Percentiles rank a stretch among this genome's conserved stretches.
These are phyloP conservation scores for Striga asiatica DNA, from an alignment of 257 asterid genomes.

Conservation along the genomic window DNA sequence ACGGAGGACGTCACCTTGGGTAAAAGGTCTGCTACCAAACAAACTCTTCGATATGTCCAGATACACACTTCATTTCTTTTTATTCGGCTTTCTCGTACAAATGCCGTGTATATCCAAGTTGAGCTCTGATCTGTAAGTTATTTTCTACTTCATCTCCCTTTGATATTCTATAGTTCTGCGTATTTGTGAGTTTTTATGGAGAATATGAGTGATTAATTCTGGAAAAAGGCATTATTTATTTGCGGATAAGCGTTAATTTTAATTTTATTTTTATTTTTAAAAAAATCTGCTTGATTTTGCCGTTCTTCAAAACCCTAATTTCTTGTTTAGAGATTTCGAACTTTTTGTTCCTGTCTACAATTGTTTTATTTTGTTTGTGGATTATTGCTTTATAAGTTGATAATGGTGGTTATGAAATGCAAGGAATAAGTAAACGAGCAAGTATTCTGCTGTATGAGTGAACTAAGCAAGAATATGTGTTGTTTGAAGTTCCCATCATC, in stretches of 20 bases:
- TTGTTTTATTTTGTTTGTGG: background rate
- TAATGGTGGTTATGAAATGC: background rate
- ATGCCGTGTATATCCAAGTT: conserved; percentile 21
- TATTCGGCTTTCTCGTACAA: conserved; percentile 5
- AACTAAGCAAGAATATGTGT: background rate
- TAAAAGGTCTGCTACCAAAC: conserved; percentile 10
- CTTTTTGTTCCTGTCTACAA: background rate
- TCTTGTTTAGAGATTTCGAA: background rate
- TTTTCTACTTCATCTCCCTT: background rate
- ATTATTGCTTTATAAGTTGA: background rate
- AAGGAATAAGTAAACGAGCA: background rate
- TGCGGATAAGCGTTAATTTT: conserved; percentile 3
- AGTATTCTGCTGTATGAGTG: background rate
- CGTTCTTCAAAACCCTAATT: background rate
- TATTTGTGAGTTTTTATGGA: background rate
- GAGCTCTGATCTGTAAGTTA: conserved; percentile 28
- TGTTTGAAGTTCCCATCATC: background rate
- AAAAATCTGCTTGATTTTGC: background rate
- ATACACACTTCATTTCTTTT: background rate
- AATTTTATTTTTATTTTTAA: conserved; percentile 6
- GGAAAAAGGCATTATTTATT: background rate
- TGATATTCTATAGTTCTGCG: background rate
- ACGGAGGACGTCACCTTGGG: background rate
- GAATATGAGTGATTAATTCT: background rate
- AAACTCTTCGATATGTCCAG: background rate